Percentiles rank a stretch among this genome's conserved stretches.
Evolutionary conservation across 1,284 basidiomycete species (phyloP).

Genomic region (Moniliophthora roreri): DNA sequence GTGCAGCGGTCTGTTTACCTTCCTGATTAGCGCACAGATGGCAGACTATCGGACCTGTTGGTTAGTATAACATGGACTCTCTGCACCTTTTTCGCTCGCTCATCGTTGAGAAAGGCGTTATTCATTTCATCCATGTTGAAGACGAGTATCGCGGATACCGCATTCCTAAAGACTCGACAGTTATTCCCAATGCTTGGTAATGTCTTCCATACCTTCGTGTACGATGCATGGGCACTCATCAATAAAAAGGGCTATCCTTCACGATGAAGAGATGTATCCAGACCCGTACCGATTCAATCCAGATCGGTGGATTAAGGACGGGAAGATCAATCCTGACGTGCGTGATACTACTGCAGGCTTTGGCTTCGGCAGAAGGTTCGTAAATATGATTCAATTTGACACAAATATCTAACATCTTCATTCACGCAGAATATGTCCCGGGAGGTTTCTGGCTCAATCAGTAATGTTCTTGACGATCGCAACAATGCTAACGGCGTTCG

Average conservation of each 20-base stretch:
- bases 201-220: not conserved
- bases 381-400: not conserved
- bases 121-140: not conserved
- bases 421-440: not conserved
- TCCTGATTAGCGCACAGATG: not conserved
- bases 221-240: not conserved
- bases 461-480: not conserved
- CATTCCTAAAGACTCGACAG: not conserved
- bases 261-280: not conserved
- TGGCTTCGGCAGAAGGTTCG: not conserved
- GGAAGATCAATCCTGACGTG: not conserved
- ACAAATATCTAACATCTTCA: not conserved
- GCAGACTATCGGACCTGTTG: not conserved
- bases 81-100: not conserved
- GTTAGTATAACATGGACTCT: not conserved
- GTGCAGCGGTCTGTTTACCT: too few species aligned
- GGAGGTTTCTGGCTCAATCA: not conserved
- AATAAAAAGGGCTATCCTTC: not conserved
- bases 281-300: not conserved
- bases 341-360: not conserved
- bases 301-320: not conserved
- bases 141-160: conserved; percentile 1
- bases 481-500: not conserved
- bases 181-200: conserved; percentile 1
- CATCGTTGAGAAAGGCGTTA: not conserved